A percentile compares a stretch with the other conserved stretches of the same genome.
phyloP scores from a whole-genome alignment of 768 basidiomycete species.

The Porphyrellus cyaneotinctus region DNA sequence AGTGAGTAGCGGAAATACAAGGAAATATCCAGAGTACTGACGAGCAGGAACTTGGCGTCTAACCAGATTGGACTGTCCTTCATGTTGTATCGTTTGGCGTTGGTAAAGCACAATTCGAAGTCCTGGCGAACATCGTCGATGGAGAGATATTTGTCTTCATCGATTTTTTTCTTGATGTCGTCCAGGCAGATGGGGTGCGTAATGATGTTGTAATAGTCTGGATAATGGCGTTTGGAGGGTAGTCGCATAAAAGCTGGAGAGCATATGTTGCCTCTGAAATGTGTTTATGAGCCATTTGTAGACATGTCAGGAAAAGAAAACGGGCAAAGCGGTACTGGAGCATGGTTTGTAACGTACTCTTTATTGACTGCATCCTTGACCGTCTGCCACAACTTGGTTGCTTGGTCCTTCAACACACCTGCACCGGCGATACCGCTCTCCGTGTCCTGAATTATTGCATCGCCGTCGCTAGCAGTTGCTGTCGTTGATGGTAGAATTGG shows the following conservation, averaged over 20 bases:
- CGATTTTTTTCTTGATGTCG: slow-evolving; percentile 80
- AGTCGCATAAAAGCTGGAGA: slow-evolving; percentile 64
- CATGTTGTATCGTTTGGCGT: slow-evolving; percentile 80
- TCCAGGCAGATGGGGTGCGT: slow-evolving; percentile 80
- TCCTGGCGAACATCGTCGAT: slow-evolving; percentile 66
- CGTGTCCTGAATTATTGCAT: slow-evolving; percentile 11
- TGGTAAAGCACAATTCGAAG: slow-evolving; percentile 74
- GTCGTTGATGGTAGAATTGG: slow-evolving; percentile 32
- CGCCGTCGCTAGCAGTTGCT: slow-evolving; percentile 26
- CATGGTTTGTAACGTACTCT: slow-evolving; percentile 67
- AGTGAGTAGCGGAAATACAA: slow-evolving; percentile 1
- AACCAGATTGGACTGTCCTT: slow-evolving; percentile 74
- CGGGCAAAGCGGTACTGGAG: slow-evolving; percentile 35
- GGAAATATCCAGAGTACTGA: slow-evolving; percentile 35
- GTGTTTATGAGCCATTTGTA: slow-evolving; percentile 28
- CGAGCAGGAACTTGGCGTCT: slow-evolving; percentile 80
- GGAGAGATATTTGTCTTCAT: slow-evolving; percentile 53
- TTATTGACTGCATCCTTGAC: slow-evolving; percentile 82
- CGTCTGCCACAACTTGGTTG: slow-evolving; percentile 68
- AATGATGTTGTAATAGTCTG: slow-evolving; percentile 85
- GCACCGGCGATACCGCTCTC: slow-evolving; percentile 27
- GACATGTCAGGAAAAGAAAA: slow-evolving; percentile 41
- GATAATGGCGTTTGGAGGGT: slow-evolving; percentile 68
- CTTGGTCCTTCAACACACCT: slow-evolving; percentile 54
- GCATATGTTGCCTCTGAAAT: slow-evolving; percentile 56